Conservation (phyloP, 805 yeast genomes). For the Jamesozyma gamospora region DNA sequence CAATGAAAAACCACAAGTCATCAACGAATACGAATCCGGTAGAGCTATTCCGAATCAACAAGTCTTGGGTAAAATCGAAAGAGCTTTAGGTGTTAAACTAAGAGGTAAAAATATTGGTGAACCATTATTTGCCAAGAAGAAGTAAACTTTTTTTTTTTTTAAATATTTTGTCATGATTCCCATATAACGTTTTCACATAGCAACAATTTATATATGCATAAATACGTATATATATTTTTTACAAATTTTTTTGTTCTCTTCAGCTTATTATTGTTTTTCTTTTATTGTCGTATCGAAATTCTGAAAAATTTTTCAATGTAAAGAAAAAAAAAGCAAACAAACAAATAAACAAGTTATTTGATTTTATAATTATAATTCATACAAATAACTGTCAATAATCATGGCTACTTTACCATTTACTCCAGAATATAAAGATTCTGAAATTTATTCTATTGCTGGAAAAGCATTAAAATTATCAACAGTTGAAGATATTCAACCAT, state of each 20-base stretch:
- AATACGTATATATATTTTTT: neutral
- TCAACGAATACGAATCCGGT: constrained; percentile 95
- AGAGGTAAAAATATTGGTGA: constrained; percentile 94
- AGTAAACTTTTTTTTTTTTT: constrained; percentile 17
- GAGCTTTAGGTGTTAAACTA: constrained; percentile 87
- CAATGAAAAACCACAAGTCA: constrained; percentile 90
- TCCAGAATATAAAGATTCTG: constrained; percentile 36
- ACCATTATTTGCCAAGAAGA: constrained; percentile 49
- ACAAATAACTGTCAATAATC: too few relatives aligned
- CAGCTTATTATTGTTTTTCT: neutral
- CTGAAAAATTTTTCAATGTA: too few relatives aligned
- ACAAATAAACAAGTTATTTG: too few relatives aligned
- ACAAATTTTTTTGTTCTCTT: too few relatives aligned
- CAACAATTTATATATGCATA: neutral
- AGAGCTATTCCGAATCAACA: constrained; percentile 96
- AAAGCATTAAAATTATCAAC: constrained; percentile 69
- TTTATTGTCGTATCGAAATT: too few relatives aligned
- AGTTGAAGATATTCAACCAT: constrained; percentile 61
- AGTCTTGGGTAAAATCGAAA: constrained; percentile 80
- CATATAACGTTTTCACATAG: neutral
- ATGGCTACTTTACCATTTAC: constrained; percentile 36
- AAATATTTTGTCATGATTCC: neutral
- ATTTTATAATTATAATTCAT: too few relatives aligned
- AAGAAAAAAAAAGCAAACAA: too few relatives aligned
- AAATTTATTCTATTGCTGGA: constrained; percentile 54